Evolutionary conservation across 495 filamentous ascomycete genomes (phyloP).

Genomic region (Penicillium lividum): DNA sequence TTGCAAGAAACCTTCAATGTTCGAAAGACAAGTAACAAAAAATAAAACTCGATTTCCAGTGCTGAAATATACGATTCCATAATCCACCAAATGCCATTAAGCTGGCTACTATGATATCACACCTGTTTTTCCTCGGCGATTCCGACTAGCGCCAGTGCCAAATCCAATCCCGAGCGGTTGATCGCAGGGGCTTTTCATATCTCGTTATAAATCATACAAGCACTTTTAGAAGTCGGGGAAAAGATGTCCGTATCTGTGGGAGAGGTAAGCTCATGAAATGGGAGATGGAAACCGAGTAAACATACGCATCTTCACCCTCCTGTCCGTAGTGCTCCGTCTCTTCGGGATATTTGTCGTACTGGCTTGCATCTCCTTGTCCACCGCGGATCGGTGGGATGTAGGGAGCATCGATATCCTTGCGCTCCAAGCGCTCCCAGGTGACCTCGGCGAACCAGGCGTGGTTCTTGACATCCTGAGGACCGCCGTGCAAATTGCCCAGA

Average conservation of each 20-base stretch:
- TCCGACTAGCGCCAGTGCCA: constrained; percentile 17
- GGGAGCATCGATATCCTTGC: constrained; percentile 97
- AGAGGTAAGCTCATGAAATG: constrained; percentile 15
- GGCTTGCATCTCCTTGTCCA: constrained; percentile 91
- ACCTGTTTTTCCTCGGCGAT: constrained; percentile 25
- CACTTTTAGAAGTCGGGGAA: constrained; percentile 69
- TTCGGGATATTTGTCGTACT: constrained; percentile 97
- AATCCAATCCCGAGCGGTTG: constrained; percentile 12
- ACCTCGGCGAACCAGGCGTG: constrained; percentile 97
- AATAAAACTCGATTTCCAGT: constrained; percentile 30
- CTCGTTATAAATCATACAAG: constrained; percentile 42
- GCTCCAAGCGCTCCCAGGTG: constrained; percentile 89
- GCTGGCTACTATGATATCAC: constrained; percentile 22
- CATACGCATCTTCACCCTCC: constrained; percentile 78
- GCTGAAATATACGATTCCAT: constrained; percentile 23
- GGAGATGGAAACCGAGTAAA: constrained; percentile 25
- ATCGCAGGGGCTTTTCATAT: constrained; percentile 32
- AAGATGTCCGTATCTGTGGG: constrained; percentile 63
- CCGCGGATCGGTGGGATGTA: constrained; percentile 96
- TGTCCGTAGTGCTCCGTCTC: constrained; percentile 89
- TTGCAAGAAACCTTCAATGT: constrained; percentile 5
- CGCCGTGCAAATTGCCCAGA: constrained; percentile 88
- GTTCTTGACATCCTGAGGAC: constrained; percentile 90
- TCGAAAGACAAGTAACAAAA: constrained; percentile 14
- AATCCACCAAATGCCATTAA: constrained; percentile 5